Evolutionary conservation across 768 basidiomycete species (phyloP).

Genomic region (Paxillus involutus): DNA sequence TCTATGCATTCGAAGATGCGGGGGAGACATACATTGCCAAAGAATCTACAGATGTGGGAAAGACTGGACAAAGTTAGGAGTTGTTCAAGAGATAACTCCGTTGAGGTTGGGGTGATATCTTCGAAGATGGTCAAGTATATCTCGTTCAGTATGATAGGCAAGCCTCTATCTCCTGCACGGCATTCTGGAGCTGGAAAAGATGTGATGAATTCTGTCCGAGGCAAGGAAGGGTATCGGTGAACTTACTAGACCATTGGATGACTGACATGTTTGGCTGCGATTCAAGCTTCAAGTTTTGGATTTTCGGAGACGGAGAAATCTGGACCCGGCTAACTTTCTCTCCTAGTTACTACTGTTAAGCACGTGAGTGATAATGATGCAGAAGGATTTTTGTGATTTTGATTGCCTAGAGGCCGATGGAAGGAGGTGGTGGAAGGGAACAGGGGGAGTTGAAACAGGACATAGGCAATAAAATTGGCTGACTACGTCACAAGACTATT

Average conservation of each 20-base stretch:
- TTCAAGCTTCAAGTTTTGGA: too few species aligned
- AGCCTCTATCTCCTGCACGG: not conserved
- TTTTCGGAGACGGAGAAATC: too few species aligned
- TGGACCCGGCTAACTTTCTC: too few species aligned
- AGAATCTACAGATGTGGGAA: constrained; percentile 44
- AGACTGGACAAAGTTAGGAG: constrained; percentile 21
- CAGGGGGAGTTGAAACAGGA: too few species aligned
- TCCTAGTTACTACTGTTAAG: too few species aligned
- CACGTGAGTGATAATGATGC: too few species aligned
- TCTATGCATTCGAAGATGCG: constrained; percentile 32
- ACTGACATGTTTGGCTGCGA: not conserved
- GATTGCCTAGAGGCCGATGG: too few species aligned
- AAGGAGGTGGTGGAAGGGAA: too few species aligned
- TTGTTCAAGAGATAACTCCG: constrained; percentile 12
- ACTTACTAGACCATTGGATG: constrained; percentile 7
- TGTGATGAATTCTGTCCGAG: not conserved
- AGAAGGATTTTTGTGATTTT: too few species aligned
- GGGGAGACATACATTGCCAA: constrained; percentile 39
- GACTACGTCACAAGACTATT: too few species aligned
- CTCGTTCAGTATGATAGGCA: constrained; percentile 42
- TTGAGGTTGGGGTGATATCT: constrained; percentile 23
- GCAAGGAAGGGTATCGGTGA: not conserved
- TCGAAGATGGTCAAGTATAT: constrained; percentile 44
- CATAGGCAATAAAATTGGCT: too few species aligned
- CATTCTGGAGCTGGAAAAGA: constrained; percentile 27